Base-by-base conservation (phyloP, 148 eudicot species). In the Oxyria digyna region DNA sequence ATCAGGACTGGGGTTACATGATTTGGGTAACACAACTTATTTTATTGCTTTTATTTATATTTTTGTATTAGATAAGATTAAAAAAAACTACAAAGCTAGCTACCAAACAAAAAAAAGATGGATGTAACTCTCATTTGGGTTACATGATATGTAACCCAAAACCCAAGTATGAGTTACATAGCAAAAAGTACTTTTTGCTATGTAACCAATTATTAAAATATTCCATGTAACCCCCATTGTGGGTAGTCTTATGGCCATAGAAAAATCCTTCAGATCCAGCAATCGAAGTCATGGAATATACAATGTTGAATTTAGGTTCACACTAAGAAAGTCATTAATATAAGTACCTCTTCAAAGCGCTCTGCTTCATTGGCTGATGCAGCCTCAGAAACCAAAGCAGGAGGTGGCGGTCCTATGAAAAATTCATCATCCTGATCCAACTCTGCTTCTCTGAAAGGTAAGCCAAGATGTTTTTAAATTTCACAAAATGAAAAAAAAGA, bases 371-470 rank as follows among this genome's bases (percentile, higher is more conserved):
- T 94, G 50, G 95, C 74, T 26, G 98, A 87, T 71, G 76, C 91
- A 78, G 77, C 98, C 77, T 94, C 98, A 38, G 75, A 76, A 71
- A 94, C 97, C 72, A 90, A 67, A 76, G 97, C 96, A 78, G 98
- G 96, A 70, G 97, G 98, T 50, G 98, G 84, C 72, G 98, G 98
- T 49, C 98, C 98, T 32, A 94, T 81, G 73, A 94, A 87, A 20
- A 73, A 43, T 70, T 55, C 91, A 78, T 69, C 66, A 67, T 86
- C 95, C 33, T 80, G 83, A 50, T 76, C 89, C 78, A 87, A 63
- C 74, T 86, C 96, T 65, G 87, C 91, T 31, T 89, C 89, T 77
- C 97, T 92, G 71, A 42, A 79, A 73, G 24, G 14, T 66, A 27
- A 27, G 29, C 38, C 65, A 59, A 59, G 65, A 65, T 3, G 8